Evolutionary conservation across 495 filamentous ascomycete species (phyloP).

Genomic region (Clohesyomyces aquaticus): DNA sequence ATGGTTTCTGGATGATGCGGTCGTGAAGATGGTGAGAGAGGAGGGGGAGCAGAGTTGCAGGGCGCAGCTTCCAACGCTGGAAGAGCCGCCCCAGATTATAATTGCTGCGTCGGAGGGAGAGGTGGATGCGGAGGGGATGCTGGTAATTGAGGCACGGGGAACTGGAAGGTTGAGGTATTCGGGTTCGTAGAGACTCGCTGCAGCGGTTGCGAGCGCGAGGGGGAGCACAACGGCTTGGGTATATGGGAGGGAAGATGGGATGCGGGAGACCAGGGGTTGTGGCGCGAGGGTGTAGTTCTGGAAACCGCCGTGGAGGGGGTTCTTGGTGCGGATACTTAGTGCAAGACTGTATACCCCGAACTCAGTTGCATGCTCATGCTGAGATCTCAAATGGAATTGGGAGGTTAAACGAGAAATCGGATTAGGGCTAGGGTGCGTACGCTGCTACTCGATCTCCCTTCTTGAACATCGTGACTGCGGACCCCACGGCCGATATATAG

Average conservation of each 20-base stretch:
- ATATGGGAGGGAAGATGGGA: constrained; percentile 53
- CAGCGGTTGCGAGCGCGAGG: constrained; percentile 54
- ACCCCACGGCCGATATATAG: constrained; percentile 42
- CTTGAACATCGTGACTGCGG: constrained; percentile 39
- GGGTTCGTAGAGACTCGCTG: constrained; percentile 51
- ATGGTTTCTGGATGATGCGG: constrained; percentile 39
- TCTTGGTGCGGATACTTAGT: too few species aligned
- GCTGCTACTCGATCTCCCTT: constrained; percentile 43
- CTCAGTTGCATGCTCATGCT: too few species aligned
- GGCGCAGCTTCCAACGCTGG: constrained; percentile 40
- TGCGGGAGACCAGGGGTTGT: constrained; percentile 32
- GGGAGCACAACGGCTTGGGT: constrained; percentile 54
- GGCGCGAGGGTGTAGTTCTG: constrained; percentile 31
- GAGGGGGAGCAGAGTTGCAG: constrained; percentile 41
- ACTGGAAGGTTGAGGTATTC: constrained; percentile 44
- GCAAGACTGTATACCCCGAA: too few species aligned
- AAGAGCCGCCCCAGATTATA: constrained; percentile 46
- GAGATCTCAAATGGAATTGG: too few species aligned
- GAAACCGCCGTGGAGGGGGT: constrained; percentile 25
- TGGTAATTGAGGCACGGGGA: constrained; percentile 37
- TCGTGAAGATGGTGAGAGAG: constrained; percentile 41
- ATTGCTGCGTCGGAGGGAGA: constrained; percentile 43
- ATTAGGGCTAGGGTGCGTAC: not conserved
- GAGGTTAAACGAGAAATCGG: not conserved
- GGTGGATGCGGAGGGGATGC: constrained; percentile 31